phyloP scores from a whole-genome alignment of 768 basidiomycete genomes.

The Pulveroboletus sp. region DNA sequence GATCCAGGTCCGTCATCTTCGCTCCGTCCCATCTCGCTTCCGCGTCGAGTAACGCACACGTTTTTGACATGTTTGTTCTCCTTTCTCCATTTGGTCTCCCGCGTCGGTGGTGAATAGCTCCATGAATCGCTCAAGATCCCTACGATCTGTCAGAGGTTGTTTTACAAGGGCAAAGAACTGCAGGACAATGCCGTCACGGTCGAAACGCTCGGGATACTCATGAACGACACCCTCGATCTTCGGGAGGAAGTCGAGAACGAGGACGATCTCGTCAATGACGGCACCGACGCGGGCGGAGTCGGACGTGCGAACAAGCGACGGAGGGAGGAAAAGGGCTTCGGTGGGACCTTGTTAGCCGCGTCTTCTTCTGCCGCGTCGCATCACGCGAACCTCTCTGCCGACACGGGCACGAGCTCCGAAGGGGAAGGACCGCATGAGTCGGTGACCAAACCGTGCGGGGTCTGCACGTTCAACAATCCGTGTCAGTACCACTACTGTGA shows the following conservation, averaged over 20 bases:
- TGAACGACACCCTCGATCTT: conserved; percentile 64
- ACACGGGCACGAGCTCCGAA: conserved; percentile 35
- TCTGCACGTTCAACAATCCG: conserved; percentile 59
- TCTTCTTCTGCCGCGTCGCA: conserved; percentile 35
- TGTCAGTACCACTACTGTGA: conserved; percentile 40
- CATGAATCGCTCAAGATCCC: conserved; percentile 62
- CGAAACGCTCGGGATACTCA: conserved; percentile 53
- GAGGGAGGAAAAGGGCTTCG: conserved; percentile 63
- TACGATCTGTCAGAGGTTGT: conserved; percentile 72
- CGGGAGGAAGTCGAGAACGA: conserved; percentile 59
- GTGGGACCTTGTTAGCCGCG: conserved; percentile 65
- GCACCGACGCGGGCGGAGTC: conserved; percentile 47
- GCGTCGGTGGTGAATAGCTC: no score
- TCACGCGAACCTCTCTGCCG: conserved; percentile 28
- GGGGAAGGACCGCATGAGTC: conserved; percentile 22
- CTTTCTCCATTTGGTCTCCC: no score
- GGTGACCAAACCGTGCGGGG: conserved; percentile 45
- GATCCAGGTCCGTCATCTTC: conserved; percentile 59
- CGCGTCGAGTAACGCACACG: background rate
- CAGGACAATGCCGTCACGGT: conserved; percentile 52
- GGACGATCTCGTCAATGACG: conserved; percentile 48
- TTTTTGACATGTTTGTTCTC: background rate
- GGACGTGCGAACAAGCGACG: conserved; percentile 37
- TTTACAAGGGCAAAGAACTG: conserved; percentile 58
- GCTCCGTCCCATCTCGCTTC: no score